phyloP scores from a whole-genome alignment of 495 filamentous ascomycete species.

The Penicillium desertorum region DNA sequence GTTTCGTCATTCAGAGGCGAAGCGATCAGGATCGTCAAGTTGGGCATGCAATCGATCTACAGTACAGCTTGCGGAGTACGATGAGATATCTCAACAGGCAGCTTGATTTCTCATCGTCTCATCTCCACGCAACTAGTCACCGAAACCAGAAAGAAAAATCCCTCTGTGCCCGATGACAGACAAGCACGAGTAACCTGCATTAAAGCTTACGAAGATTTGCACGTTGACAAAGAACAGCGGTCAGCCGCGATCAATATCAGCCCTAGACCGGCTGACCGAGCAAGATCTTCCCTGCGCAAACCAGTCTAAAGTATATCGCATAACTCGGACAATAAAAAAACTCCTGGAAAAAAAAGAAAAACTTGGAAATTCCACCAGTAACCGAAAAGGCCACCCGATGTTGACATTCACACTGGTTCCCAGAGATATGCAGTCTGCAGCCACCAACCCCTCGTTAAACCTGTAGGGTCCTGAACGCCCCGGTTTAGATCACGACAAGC shows the following conservation, averaged over 20 bases:
- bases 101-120: not conserved
- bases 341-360: not conserved
- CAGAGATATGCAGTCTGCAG: slow-evolving; percentile 10
- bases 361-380: not conserved
- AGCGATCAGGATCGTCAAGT: slow-evolving; percentile 4
- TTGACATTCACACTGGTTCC: not conserved
- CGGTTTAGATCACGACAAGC: slow-evolving; percentile 30
- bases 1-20: slow-evolving; percentile 10
- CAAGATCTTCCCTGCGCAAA: not conserved
- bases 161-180: slow-evolving; percentile 12
- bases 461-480: slow-evolving; percentile 9
- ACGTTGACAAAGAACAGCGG: slow-evolving; percentile 25
- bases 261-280: slow-evolving; percentile 6
- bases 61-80: not conserved
- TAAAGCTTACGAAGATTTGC: slow-evolving; percentile 15
- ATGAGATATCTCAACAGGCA: slow-evolving; percentile 9
- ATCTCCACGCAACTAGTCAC: slow-evolving; percentile 9
- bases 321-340: slow-evolving; percentile 4
- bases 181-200: slow-evolving; percentile 13
- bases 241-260: slow-evolving; percentile 27
- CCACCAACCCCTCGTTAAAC: not conserved
- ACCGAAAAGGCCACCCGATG: not conserved
- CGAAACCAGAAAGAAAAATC: not conserved
- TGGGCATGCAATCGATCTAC: slow-evolving; percentile 15
- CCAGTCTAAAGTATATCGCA: not conserved